phyloP scores from a whole-genome alignment of 116 monocot species.

The Cymodocea nodosa region DNA sequence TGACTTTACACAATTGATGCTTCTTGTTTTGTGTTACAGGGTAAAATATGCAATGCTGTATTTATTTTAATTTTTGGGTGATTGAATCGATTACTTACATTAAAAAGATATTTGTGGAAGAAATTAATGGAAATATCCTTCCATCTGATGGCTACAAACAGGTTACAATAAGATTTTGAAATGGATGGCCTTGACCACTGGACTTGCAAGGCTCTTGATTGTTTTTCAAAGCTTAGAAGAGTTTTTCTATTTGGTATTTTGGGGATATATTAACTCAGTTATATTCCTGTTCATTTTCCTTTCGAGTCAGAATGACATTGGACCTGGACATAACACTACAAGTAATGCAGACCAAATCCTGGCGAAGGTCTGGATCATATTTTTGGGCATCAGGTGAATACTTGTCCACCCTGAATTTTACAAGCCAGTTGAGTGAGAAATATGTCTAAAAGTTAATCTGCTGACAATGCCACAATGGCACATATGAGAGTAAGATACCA shows the following conservation, averaged over 20 bases:
- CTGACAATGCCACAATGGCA: neutral
- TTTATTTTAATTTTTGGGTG: neutral
- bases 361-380: slow-evolving; percentile 3
- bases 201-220: no score
- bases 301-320: neutral
- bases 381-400: slow-evolving; percentile 4
- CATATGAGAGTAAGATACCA: slow-evolving; percentile 3
- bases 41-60: neutral
- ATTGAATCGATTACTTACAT: neutral
- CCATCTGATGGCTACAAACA: slow-evolving; percentile 6
- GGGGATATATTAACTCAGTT: no score
- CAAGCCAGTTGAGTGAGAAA: slow-evolving; percentile 1
- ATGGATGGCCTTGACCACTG: no score
- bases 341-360: slow-evolving; percentile 6
- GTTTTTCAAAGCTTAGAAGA: no score
- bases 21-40: no score
- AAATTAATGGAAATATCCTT: neutral
- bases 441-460: neutral
- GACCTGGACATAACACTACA: neutral
- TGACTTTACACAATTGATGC: no score
- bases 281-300: neutral
- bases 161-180: neutral
- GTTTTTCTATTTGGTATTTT: no score
- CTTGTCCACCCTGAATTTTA: neutral
- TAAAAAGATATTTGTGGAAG: neutral